Evolutionary conservation across 2,329 filamentous ascomycete genomes (phyloP).

Genomic region (Teratosphaeria viscida): DNA sequence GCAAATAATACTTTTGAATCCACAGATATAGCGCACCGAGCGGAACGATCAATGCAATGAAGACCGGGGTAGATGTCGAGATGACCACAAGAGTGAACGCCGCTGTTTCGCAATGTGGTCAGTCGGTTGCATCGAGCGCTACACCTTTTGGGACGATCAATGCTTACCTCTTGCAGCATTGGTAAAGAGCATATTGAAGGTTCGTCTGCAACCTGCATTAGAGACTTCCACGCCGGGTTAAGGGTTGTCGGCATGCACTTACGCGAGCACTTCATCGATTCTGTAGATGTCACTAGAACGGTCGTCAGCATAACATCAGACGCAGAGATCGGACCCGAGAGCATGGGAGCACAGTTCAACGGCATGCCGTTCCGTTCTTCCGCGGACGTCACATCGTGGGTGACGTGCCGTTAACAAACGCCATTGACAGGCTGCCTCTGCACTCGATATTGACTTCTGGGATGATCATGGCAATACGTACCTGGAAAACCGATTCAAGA

Average conservation of each 20-base stretch:
- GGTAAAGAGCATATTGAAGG: conserved; percentile 78
- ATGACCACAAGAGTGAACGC: conserved; percentile 82
- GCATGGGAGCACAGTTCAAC: not conserved
- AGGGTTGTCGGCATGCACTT: conserved; percentile 23
- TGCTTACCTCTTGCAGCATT: conserved; percentile 39
- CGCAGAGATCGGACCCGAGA: not conserved
- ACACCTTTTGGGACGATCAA: not conserved
- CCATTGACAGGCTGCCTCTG: not conserved
- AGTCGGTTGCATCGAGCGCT: not conserved
- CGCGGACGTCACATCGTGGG: not conserved
- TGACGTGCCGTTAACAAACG: not conserved
- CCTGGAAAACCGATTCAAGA: conserved; percentile 93
- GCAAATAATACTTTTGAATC: conserved; percentile 93
- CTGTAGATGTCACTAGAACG: conserved; percentile 57
- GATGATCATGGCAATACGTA: conserved; percentile 29
- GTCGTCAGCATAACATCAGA: not conserved
- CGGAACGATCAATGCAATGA: conserved; percentile 71
- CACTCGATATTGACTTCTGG: not conserved
- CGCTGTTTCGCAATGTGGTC: conserved; percentile 22
- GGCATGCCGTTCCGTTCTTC: not conserved
- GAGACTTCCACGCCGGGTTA: conserved; percentile 7
- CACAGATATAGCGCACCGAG: conserved; percentile 73
- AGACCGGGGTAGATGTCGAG: conserved; percentile 67
- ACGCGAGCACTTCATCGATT: conserved; percentile 83
- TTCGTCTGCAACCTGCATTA: conserved; percentile 44